A percentile compares a stretch with the other conserved stretches of the same genome.
Conservation (phyloP, 164 flowering plant genomes). For the Tetrastigma voinierianum region DNA sequence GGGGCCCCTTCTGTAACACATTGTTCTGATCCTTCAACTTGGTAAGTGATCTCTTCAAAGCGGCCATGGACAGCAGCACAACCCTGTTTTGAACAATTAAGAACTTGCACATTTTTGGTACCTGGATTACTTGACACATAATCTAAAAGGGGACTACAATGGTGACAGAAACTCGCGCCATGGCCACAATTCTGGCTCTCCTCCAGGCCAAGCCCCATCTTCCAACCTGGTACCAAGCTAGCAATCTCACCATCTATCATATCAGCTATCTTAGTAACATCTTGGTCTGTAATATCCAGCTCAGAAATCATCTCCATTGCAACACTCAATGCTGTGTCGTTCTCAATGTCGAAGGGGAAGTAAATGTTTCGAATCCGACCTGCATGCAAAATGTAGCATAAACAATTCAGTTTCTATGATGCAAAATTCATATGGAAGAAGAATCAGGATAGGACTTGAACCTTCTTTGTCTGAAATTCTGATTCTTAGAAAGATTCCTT, state of each 20-base stretch:
- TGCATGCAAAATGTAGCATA: slow-evolving; percentile 28
- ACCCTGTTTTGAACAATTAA: slow-evolving; percentile 35
- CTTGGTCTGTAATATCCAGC: slow-evolving; percentile 83
- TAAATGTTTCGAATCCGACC: slow-evolving; percentile 81
- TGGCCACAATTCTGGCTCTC: slow-evolving; percentile 26
- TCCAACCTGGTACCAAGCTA: slow-evolving; percentile 79
- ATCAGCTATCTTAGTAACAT: slow-evolving; percentile 76
- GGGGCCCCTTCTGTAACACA: slow-evolving; percentile 25
- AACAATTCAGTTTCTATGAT: not conserved
- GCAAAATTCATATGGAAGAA: not conserved
- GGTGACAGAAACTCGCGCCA: slow-evolving; percentile 32
- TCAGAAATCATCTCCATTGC: slow-evolving; percentile 92
- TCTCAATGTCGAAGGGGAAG: slow-evolving; percentile 80
- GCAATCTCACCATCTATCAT: slow-evolving; percentile 90
- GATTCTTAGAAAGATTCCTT: slow-evolving; percentile 73
- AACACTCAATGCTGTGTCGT: slow-evolving; percentile 80
- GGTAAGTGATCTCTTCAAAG: slow-evolving; percentile 66
- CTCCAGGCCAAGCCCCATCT: slow-evolving; percentile 29
- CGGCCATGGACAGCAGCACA: slow-evolving; percentile 56
- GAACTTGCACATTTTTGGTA: slow-evolving; percentile 39
- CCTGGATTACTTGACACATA: slow-evolving; percentile 31
- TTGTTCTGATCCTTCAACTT: slow-evolving; percentile 43
- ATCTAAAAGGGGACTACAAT: slow-evolving; percentile 44
- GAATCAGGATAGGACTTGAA: slow-evolving; percentile 13
- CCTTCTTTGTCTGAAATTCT: slow-evolving; percentile 88